Evolutionary conservation across 495 filamentous ascomycete genomes (phyloP).

Genomic region (Diplogelasinospora grovesii): DNA sequence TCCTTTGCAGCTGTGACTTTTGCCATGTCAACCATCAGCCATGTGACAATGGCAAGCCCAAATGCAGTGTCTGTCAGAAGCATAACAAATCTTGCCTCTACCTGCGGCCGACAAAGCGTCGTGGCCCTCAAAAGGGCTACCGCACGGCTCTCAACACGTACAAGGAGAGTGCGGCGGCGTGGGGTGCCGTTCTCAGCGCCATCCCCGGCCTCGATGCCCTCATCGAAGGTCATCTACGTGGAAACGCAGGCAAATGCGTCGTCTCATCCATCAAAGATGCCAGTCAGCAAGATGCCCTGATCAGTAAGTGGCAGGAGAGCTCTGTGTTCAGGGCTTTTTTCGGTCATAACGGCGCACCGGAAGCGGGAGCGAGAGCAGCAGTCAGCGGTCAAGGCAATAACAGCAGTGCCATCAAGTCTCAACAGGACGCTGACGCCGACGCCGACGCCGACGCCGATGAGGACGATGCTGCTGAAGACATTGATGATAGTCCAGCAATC

Average conservation of each 20-base stretch:
- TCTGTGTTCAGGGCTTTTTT: conserved; percentile 31
- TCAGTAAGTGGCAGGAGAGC: conserved; percentile 27
- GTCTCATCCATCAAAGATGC: conserved; percentile 27
- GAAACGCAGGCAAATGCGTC: conserved; percentile 17
- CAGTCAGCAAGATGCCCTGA: conserved; percentile 27
- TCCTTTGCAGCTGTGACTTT: conserved; percentile 26
- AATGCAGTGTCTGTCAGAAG: conserved; percentile 28
- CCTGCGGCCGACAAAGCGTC: conserved; percentile 30
- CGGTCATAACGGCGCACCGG: conserved; percentile 21
- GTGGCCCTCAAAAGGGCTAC: conserved; percentile 32
- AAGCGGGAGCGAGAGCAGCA: background rate
- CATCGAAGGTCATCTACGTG: conserved; percentile 27
- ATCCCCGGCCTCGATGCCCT: conserved; percentile 32
- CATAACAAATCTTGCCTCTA: conserved; percentile 33
- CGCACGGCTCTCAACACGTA: conserved; percentile 33
- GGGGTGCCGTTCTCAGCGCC: conserved; percentile 29
- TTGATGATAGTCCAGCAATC: conserved; percentile 1
- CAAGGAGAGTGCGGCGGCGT: conserved; percentile 33
- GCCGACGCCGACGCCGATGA: conserved; percentile 8
- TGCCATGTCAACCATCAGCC: conserved; percentile 35
- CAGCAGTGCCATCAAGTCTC: conserved; percentile 1
- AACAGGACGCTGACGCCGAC: conserved; percentile 6
- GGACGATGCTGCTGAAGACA: conserved; percentile 11
- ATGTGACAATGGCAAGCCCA: conserved; percentile 33
- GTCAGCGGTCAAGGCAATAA: background rate